Percentiles rank a stretch among this genome's conserved stretches.
These are phyloP conservation scores for Rutstroemia sp. DNA, from an alignment of 2,329 filamentous ascomycete genomes.

Conservation along the genomic window DNA sequence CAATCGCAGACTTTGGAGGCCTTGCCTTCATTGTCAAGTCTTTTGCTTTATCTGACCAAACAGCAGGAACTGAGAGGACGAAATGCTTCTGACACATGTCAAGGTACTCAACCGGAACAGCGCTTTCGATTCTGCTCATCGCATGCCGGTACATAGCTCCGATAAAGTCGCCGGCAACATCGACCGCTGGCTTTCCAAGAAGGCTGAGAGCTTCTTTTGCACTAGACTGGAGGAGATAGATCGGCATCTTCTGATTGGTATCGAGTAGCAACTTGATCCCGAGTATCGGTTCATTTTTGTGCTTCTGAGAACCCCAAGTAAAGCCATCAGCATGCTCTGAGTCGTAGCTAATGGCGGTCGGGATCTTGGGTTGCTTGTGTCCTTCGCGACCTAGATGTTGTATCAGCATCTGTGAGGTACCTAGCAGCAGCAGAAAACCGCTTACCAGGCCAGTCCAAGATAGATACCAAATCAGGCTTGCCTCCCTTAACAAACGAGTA, in stretches of 20 bases:
- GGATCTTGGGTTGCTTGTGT: conserved; percentile 10
- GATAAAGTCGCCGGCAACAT: conserved; percentile 33
- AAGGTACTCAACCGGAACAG: conserved; percentile 37
- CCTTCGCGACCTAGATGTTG: conserved; percentile 1
- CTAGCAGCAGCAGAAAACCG: background rate
- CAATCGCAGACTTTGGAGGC: background rate
- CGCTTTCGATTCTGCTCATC: conserved; percentile 36
- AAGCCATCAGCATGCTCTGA: background rate
- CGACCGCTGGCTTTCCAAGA: conserved; percentile 42
- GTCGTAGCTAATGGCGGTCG: conserved; percentile 13
- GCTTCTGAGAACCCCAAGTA: conserved; percentile 13
- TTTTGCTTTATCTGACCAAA: conserved; percentile 50
- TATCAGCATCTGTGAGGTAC: background rate
- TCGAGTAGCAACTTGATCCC: conserved; percentile 26
- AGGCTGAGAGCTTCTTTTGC: conserved; percentile 29
- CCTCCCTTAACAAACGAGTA: conserved; percentile 7
- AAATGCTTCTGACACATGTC: conserved; percentile 42
- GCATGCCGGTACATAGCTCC: conserved; percentile 36
- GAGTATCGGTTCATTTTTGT: conserved; percentile 7
- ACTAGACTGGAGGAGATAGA: conserved; percentile 11
- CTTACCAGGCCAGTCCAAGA: conserved; percentile 20
- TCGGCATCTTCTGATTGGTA: conserved; percentile 15
- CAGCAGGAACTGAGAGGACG: conserved; percentile 50
- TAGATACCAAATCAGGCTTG: background rate
- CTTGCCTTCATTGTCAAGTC: conserved; percentile 39